Percentiles rank a stretch among this genome's conserved stretches.
phyloP scores from a whole-genome alignment of 495 filamentous ascomycete species.

The Monascus purpureus region DNA sequence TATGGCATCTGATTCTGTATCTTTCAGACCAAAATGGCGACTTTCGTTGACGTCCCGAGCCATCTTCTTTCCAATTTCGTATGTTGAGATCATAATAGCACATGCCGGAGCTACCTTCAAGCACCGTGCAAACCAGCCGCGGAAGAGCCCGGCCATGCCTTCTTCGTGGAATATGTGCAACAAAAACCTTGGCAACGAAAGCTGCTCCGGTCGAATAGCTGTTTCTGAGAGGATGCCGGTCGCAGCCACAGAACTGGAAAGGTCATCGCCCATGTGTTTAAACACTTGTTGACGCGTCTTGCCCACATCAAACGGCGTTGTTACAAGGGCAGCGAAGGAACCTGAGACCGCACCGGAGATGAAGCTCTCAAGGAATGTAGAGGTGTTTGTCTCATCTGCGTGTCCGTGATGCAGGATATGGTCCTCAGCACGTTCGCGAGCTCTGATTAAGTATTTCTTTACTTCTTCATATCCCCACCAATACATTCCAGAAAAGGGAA shows the following conservation, averaged over 20 bases:
- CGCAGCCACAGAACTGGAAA: slow-evolving; percentile 5
- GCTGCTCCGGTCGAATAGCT: slow-evolving; percentile 49
- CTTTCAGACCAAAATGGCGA: slow-evolving; percentile 7
- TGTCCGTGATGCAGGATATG: slow-evolving; percentile 10
- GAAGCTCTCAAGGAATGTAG: slow-evolving; percentile 78
- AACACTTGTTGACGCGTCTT: slow-evolving; percentile 88
- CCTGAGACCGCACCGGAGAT: slow-evolving; percentile 72
- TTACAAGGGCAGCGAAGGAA: slow-evolving; percentile 73
- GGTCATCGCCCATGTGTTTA: slow-evolving; percentile 35
- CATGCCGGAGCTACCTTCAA: slow-evolving; percentile 93
- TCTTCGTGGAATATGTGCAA: slow-evolving; percentile 80
- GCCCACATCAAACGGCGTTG: slow-evolving; percentile 92
- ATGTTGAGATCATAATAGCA: slow-evolving; percentile 99
- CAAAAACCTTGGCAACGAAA: slow-evolving; percentile 62
- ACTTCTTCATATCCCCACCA: slow-evolving; percentile 94
- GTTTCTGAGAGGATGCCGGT: slow-evolving; percentile 8
- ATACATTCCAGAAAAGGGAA: slow-evolving; percentile 92
- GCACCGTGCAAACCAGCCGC: slow-evolving; percentile 78
- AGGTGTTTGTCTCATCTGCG: slow-evolving; percentile 35
- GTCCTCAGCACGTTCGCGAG: slow-evolving; percentile 37
- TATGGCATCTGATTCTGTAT: no score
- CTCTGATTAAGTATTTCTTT: slow-evolving; percentile 47
- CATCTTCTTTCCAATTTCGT: slow-evolving; percentile 87
- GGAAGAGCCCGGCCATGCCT: slow-evolving; percentile 69
- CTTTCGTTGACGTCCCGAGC: slow-evolving; percentile 68